Conservation (phyloP, 1,284 basidiomycete genomes). For the Mycosarcoma maydis region DNA sequence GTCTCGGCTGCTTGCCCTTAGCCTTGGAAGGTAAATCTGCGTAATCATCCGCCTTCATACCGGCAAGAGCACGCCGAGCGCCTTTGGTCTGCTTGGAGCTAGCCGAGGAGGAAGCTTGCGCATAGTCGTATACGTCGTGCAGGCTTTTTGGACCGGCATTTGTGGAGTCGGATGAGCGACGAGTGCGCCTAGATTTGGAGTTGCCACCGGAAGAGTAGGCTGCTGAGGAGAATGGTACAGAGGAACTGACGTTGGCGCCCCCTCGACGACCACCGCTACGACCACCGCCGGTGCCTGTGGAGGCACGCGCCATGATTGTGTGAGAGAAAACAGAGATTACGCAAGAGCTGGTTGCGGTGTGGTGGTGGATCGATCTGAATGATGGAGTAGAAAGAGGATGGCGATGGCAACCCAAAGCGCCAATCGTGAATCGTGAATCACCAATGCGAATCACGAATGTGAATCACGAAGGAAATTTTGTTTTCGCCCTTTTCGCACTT, state of each 20-base stretch:
- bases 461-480: neutral
- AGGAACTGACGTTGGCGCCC: constrained; percentile 2
- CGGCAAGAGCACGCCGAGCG: constrained; percentile 26
- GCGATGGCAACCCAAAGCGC: no score
- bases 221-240: constrained; percentile 27
- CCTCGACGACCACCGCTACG: constrained; percentile 14
- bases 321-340: no score
- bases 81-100: constrained; percentile 22
- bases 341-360: neutral
- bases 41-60: constrained; percentile 33
- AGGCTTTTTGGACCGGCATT: constrained; percentile 9
- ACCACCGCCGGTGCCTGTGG: constrained; percentile 4
- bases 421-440: no score
- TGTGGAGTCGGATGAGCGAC: constrained; percentile 1
- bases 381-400: no score
- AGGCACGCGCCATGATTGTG: constrained; percentile 5
- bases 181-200: constrained; percentile 13
- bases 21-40: constrained; percentile 34
- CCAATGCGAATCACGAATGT: no score
- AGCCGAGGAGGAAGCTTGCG: constrained; percentile 31
- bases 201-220: constrained; percentile 16
- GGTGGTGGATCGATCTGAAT: no score
- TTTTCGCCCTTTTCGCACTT: no score
- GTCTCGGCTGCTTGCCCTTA: constrained; percentile 22
- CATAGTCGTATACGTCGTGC: constrained; percentile 31